Percentiles rank a stretch among this genome's conserved stretches.
These are phyloP conservation scores for Aspergillaceae sp. DNA, from an alignment of 2,329 filamentous ascomycete genomes.

Conservation along the genomic window DNA sequence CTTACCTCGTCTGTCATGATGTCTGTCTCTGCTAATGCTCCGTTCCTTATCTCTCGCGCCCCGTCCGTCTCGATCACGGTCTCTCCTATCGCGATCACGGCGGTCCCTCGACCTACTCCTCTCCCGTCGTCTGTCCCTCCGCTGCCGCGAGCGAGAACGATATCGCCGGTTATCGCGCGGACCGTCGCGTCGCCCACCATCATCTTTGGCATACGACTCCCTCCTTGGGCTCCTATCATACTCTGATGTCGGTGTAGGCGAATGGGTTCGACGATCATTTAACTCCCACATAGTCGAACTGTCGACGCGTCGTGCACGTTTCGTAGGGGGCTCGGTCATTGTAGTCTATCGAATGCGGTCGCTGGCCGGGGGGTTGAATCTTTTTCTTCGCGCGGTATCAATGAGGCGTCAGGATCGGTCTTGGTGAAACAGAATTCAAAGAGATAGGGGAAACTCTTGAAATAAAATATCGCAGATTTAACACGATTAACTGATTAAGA, in stretches of 20 bases:
- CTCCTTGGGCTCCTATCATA: conserved; percentile 30
- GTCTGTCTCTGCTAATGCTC: conserved; percentile 31
- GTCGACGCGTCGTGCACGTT: conserved; percentile 46
- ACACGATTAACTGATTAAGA: too few species aligned
- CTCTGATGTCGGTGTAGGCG: conserved; percentile 20
- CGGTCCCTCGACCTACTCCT: conserved; percentile 38
- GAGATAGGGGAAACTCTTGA: neutral
- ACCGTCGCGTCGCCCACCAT: conserved; percentile 29
- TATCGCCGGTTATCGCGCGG: conserved; percentile 32
- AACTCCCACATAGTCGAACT: conserved; percentile 55
- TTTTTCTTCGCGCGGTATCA: neutral
- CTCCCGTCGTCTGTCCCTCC: conserved; percentile 33
- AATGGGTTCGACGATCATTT: conserved; percentile 23
- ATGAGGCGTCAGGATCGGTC: neutral
- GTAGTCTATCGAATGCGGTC: conserved; percentile 7
- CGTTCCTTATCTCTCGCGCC: conserved; percentile 32
- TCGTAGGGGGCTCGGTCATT: conserved; percentile 48
- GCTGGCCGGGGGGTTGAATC: neutral
- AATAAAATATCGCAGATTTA: too few species aligned
- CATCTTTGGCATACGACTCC: conserved; percentile 6
- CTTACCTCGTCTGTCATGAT: conserved; percentile 34
- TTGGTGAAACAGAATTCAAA: neutral
- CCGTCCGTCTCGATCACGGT: conserved; percentile 29
- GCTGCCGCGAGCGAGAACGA: conserved; percentile 33
- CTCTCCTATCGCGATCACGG: conserved; percentile 25